These are phyloP conservation scores for Boletus rufocinnamomeus DNA, from an alignment of 768 basidiomycete genomes.

Conservation along the genomic window DNA sequence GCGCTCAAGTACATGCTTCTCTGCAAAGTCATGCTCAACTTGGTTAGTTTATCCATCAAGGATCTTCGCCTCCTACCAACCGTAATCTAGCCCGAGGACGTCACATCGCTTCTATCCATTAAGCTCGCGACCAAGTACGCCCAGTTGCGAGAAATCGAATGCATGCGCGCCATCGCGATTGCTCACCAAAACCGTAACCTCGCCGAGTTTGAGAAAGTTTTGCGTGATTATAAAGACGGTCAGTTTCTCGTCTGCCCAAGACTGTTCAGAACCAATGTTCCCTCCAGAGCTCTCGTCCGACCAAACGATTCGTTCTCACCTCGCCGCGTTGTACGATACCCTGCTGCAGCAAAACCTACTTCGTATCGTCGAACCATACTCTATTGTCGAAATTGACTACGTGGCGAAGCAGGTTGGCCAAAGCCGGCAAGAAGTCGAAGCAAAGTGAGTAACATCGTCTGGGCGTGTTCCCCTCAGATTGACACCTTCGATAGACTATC, in stretches of 20 bases:
- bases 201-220: slow-evolving; percentile 83
- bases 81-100: slow-evolving; percentile 80
- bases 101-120: slow-evolving; percentile 79
- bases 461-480: not conserved
- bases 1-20: slow-evolving; percentile 98
- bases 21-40: slow-evolving; percentile 97
- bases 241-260: slow-evolving; percentile 15
- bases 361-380: slow-evolving; percentile 95
- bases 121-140: slow-evolving; percentile 90
- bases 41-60: slow-evolving; percentile 53
- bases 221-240: slow-evolving; percentile 87
- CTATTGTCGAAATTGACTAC: slow-evolving; percentile 85
- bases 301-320: slow-evolving; percentile 92
- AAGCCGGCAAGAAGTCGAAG: slow-evolving; percentile 83
- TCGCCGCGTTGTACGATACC: slow-evolving; percentile 93
- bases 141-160: slow-evolving; percentile 85
- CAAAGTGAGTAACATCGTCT: slow-evolving; percentile 60
- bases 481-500: slow-evolving; percentile 59
- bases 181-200: slow-evolving; percentile 93
- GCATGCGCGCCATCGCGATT: slow-evolving; percentile 91
- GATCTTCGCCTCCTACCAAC: not conserved
- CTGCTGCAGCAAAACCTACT: slow-evolving; percentile 94
- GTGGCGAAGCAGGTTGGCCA: slow-evolving; percentile 88
- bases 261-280: not conserved
- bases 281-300: slow-evolving; percentile 87